Percentiles rank a stretch among this genome's conserved stretches.
Evolutionary conservation across 2,329 filamentous ascomycete species (phyloP).

Genomic region (Talaromyces sp.): DNA sequence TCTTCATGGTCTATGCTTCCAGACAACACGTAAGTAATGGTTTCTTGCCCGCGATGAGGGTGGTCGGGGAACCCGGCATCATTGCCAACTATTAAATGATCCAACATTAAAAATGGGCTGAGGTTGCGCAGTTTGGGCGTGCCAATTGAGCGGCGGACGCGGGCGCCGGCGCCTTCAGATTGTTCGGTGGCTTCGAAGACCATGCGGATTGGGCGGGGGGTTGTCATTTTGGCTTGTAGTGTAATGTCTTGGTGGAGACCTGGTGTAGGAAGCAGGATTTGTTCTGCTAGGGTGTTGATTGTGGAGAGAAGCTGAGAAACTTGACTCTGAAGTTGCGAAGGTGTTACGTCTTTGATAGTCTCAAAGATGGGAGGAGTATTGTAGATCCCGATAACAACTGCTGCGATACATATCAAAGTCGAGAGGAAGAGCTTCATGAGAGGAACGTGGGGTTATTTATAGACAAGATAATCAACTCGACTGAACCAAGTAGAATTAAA

Average conservation of each 20-base stretch:
- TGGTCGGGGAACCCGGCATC: conserved; percentile 91
- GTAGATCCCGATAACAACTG: conserved; percentile 27
- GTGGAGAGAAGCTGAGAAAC: not conserved
- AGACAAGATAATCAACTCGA: conserved; percentile 11
- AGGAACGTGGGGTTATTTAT: conserved; percentile 31
- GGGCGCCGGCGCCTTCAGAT: conserved; percentile 80
- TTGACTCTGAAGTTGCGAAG: not conserved
- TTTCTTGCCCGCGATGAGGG: conserved; percentile 76
- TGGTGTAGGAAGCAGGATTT: not conserved
- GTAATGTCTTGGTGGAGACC: conserved; percentile 2
- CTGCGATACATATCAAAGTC: conserved; percentile 37
- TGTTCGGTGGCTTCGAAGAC: conserved; percentile 82
- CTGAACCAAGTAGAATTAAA: conserved; percentile 25
- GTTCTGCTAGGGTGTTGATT: not conserved
- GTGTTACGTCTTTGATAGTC: not conserved
- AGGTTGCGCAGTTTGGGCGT: conserved; percentile 80
- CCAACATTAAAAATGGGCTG: conserved; percentile 92
- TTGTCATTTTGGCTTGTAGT: conserved; percentile 54
- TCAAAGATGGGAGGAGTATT: not conserved
- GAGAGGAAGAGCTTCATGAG: conserved; percentile 38
- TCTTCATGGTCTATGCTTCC: conserved; percentile 90
- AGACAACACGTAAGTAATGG: conserved; percentile 83
- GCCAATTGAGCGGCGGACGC: conserved; percentile 82
- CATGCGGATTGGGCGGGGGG: conserved; percentile 73
- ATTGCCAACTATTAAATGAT: conserved; percentile 78